These are phyloP conservation scores for Clausena lansium DNA, from an alignment of 345 rosid genomes.

Conservation along the genomic window DNA sequence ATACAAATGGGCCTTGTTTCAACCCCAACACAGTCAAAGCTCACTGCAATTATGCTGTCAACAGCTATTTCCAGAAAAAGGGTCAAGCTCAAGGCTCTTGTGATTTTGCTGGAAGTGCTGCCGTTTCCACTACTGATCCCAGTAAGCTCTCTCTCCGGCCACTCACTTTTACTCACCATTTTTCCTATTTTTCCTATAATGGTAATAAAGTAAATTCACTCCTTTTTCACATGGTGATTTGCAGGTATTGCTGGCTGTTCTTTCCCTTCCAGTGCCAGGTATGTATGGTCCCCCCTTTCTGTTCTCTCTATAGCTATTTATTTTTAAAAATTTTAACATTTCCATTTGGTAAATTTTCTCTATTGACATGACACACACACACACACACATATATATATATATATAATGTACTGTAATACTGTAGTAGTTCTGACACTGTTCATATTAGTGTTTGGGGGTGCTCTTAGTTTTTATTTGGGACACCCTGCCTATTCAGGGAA, in stretches of 20 bases:
- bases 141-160: slow-evolving; percentile 32
- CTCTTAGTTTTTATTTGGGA: background rate
- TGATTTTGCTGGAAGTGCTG: slow-evolving; percentile 77
- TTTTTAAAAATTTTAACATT: background rate
- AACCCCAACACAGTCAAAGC: slow-evolving; percentile 71
- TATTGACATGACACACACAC: background rate
- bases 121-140: slow-evolving; percentile 49
- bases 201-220: background rate
- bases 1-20: slow-evolving; percentile 58
- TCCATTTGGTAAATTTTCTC: background rate
- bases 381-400: too few relatives aligned
- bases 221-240: slow-evolving; percentile 5
- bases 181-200: background rate
- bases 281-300: background rate
- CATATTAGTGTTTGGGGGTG: background rate
- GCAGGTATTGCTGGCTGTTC: slow-evolving; percentile 45
- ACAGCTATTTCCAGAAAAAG: slow-evolving; percentile 86
- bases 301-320: background rate
- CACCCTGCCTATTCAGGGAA: background rate
- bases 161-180: too few relatives aligned
- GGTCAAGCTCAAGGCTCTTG: slow-evolving; percentile 70
- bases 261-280: slow-evolving; percentile 52
- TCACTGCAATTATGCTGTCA: slow-evolving; percentile 86
- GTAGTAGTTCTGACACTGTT: background rate
- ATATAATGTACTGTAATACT: too few relatives aligned